Evolutionary conservation across 139 green algal species (phyloP), one percentile per base, ranked within the genome.

Genomic region (Chloropicon primus): DNA sequence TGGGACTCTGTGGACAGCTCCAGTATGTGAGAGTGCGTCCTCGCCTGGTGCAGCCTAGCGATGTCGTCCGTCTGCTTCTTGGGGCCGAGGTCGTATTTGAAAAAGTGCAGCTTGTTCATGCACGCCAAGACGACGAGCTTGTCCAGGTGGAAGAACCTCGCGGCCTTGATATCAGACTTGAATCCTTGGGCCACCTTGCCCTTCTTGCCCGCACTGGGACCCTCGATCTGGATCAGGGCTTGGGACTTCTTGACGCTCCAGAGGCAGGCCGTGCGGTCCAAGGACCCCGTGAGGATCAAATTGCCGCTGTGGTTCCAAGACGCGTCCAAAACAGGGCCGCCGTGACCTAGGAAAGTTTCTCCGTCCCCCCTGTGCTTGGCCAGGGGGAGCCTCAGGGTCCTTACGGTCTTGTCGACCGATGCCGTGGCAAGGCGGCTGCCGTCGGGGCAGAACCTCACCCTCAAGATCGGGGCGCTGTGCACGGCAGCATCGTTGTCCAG

Each of bases 61-160:
- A 90, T 84, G 81, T 90, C 86, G 71, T 86, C 81, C 75, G 28
- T 24, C 2, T 72, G 5, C 41, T 62, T 62, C 10, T 5, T 1
- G 23, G 81, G 54, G 25, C 53, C 26, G 28, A 86, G 78, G 62
- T 86, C 82, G 80, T 82, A 88, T n/a, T 79, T 86, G 80, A 86
- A 88, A 53, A 90, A 53, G 75, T 85, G 80, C 28, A 90, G 78
- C 71, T 86, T 90, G 71, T 81, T 88, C 21, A 81, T 81, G 25
- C 78, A 80, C 0, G 84, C 83, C 23, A 90, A 62, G 22, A 85
- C 24, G 0, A 90, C 74, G 72, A 88, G 82, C 29, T 84, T 74
- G 76, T 90, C 86, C 80, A 87, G 74, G 79, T 85, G 85, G 74
- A 86, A 81, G 77, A 90, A 90, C 23, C 79, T 76, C 21, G 84